These are phyloP conservation scores for Omphalotus olearius DNA, from an alignment of 1,284 basidiomycete species.

Conservation along the genomic window DNA sequence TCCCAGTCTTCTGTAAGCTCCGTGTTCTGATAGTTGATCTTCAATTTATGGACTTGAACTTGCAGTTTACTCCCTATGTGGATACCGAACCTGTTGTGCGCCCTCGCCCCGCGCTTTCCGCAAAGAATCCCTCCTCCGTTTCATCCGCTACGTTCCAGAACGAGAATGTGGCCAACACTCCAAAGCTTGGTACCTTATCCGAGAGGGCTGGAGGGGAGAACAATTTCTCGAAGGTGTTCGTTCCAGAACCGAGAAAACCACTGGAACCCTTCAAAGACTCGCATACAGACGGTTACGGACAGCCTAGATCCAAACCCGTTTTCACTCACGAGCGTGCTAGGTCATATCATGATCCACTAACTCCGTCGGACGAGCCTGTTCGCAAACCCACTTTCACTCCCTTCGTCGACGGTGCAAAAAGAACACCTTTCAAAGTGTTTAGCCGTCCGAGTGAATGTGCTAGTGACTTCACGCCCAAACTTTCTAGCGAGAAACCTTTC, in stretches of 20 bases:
- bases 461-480: slow-evolving; percentile 43
- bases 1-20: slow-evolving; percentile 11
- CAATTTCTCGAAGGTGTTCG: slow-evolving; percentile 60
- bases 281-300: slow-evolving; percentile 43
- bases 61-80: slow-evolving; percentile 23
- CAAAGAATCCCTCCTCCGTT: slow-evolving; percentile 27
- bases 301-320: slow-evolving; percentile 30
- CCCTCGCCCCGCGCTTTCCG: slow-evolving; percentile 8
- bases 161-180: slow-evolving; percentile 20
- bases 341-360: slow-evolving; percentile 33
- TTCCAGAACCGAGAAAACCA: slow-evolving; percentile 43
- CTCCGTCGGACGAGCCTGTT: slow-evolving; percentile 19
- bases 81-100: slow-evolving; percentile 30
- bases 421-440: slow-evolving; percentile 67
- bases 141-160: slow-evolving; percentile 17
- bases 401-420: slow-evolving; percentile 41
- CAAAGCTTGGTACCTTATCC: not conserved
- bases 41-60: not conserved
- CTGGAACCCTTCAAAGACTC: slow-evolving; percentile 39
- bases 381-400: slow-evolving; percentile 39
- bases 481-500: slow-evolving; percentile 30
- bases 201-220: slow-evolving; percentile 22
- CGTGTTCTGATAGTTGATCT: not conserved
- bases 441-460: slow-evolving; percentile 49
- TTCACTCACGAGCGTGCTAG: slow-evolving; percentile 38